Base-by-base conservation (phyloP, 805 yeast species). In the Ogataea sp. region DNA sequence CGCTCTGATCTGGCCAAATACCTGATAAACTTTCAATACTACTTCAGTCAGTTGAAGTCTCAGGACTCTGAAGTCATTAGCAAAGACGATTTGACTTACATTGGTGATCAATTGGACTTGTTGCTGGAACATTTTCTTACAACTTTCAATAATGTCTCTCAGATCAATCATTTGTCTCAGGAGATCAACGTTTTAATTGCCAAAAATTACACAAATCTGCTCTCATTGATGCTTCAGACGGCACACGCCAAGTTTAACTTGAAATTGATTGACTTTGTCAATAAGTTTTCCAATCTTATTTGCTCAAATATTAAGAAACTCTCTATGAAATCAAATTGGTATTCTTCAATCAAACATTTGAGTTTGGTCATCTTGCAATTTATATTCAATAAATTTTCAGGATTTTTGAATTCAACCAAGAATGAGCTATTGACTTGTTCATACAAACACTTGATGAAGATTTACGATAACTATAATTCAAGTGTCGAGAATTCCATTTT, bases 231-330 rank as follows among this genome's bases (percentile, higher is more conserved):
- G 55, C 39, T 62, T 44, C 46, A 43, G 27, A 49, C 44, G 15
- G 62, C 58, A 2, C 57, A 62, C 48, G 55, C 51, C 32, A 59
- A 56, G 38, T 60, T 62, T 40, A 56, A 49, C 34, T 52, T 56
- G 34, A 50, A 40, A 15, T 40, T 62, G 24, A 52, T 60, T 17
- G 65, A 62, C 36, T 31, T 54, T 14, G 48, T 53, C 6, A 56
- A 41, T 30, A 52, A 44, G 29, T 26, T 58, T 38, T 45, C 38
- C 18, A 56, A 57, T 27, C 15, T 49, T 1, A 26, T 56, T 10
- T 35, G 37, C 6, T n/a, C 40, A 2, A 45, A 48, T 24, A 30
- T 43, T 1, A 60, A 59, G 39, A 61, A 59, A 36, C 23, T 61
- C 2, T 50, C 61, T 11, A 41, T 61, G 51, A 55, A 52, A 14